Evolutionary conservation across 148 eudicot species (phyloP), one percentile per base, ranked within the genome.

Genomic region (Talinum fruticosum): DNA sequence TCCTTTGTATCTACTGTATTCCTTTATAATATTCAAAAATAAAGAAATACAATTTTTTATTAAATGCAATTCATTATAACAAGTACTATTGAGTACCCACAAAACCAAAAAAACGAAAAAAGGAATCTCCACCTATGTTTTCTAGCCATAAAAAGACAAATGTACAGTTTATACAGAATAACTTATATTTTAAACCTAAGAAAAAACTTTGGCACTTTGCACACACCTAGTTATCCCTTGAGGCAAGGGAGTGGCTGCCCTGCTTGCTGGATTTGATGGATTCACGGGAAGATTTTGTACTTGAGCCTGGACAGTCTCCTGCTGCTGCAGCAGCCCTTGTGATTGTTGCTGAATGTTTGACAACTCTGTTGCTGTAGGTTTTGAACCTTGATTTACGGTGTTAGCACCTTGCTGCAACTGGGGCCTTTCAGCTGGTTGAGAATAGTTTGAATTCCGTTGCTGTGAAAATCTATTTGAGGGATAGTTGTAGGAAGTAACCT

Each of bases 191-290:
- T 77, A 81, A 68, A 80, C 89, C 96, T 84, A 83, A 75, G 73
- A 81, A 75, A 89, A 92, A 87, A 84, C 86, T 87, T 86, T 81
- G 81, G 71, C 86, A 86, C 93, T 88, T 89, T 82, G 90, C 88
- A 95, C 97, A 88, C 86, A 95, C 99, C 99, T 95, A 92, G 94
- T 89, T 87, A 91, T 85, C 87, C 99, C 99, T 84, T 93, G 94
- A 80, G 99, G 99, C 76, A 95, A 84, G 66, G 99, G 93, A 73
- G 86, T 89, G 44, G 96, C 89, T 30, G 89, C 75, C 86, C 84
- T 87, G 82, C 81, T 87, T 38, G 89, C 83, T 79, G 76, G 92
- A 87, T 82, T 91, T 82, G 89, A 87, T 80, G 82, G 89, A 82
- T 86, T 84, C 78, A 69, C 81, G 35, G 92, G 66, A 75, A 80